Conservation (phyloP, 192 early-diverging fungal species). For the Martensiomyces pterosporus region DNA sequence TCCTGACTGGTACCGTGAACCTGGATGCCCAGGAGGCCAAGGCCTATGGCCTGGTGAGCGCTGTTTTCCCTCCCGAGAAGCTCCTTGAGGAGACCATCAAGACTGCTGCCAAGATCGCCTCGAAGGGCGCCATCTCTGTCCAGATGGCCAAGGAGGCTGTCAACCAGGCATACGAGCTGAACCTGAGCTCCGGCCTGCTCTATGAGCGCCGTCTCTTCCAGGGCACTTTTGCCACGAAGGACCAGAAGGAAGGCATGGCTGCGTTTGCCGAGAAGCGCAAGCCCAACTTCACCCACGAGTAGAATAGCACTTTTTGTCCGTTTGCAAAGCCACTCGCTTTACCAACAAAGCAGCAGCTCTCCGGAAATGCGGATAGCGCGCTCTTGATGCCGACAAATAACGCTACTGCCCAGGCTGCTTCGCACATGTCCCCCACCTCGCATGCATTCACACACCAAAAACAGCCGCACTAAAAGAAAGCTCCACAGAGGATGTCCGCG, state of each 20-base stretch:
- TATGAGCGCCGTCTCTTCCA: slow-evolving; percentile 97
- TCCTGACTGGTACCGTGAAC: slow-evolving; percentile 80
- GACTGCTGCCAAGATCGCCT: slow-evolving; percentile 83
- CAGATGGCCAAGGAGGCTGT: slow-evolving; percentile 97
- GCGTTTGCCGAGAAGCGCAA: slow-evolving; percentile 93
- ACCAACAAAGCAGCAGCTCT: no score
- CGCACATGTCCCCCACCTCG: no score
- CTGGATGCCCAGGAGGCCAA: slow-evolving; percentile 86
- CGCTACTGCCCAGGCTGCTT: no score
- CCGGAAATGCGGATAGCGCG: no score
- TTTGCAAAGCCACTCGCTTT: no score
- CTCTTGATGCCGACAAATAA: no score
- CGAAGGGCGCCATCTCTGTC: slow-evolving; percentile 76
- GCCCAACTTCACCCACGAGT: slow-evolving; percentile 83
- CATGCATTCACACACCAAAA: no score
- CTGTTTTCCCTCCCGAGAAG: slow-evolving; percentile 79
- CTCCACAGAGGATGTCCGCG: no score
- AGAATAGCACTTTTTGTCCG: no score
- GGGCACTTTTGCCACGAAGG: slow-evolving; percentile 79
- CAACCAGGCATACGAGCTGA: slow-evolving; percentile 89
- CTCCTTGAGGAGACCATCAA: slow-evolving; percentile 87
- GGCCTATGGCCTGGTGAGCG: slow-evolving; percentile 79
- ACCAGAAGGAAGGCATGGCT: slow-evolving; percentile 95
- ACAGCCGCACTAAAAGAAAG: no score
- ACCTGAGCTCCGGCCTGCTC: slow-evolving; percentile 75